Percentiles rank a stretch among this genome's conserved stretches.
phyloP scores from a whole-genome alignment of 192 early-diverging fungal species.

The Coemansia sp. region DNA sequence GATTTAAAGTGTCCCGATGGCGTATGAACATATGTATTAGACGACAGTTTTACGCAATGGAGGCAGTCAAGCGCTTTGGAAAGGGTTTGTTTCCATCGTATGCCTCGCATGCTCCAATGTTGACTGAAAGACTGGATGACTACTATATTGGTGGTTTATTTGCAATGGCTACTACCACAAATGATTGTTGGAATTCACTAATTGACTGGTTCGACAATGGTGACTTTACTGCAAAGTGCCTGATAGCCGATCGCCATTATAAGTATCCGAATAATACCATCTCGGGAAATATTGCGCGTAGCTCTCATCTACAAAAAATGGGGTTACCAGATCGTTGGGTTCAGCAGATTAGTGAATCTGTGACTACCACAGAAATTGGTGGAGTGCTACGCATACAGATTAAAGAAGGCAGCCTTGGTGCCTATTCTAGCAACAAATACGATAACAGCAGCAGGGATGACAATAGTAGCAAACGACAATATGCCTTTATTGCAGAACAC shows the following conservation, averaged over 20 bases:
- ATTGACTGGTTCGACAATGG: slow-evolving; percentile 47
- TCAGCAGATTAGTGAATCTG: slow-evolving; percentile 17
- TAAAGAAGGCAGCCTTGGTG: not conserved
- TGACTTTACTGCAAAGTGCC: slow-evolving; percentile 23
- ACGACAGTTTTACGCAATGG: slow-evolving; percentile 50
- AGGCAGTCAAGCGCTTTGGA: slow-evolving; percentile 55
- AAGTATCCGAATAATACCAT: not conserved
- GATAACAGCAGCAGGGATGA: not conserved
- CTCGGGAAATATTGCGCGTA: not conserved
- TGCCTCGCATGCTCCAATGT: slow-evolving; percentile 64
- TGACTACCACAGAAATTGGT: slow-evolving; percentile 6
- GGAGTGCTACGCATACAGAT: slow-evolving; percentile 15
- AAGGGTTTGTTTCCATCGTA: slow-evolving; percentile 40
- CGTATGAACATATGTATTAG: slow-evolving; percentile 36
- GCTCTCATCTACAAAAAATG: slow-evolving; percentile 7
- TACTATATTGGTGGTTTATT: slow-evolving; percentile 71
- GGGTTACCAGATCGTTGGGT: not conserved
- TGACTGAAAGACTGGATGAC: slow-evolving; percentile 67
- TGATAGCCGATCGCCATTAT: slow-evolving; percentile 18
- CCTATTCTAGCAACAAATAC: not conserved
- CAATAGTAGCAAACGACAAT: slow-evolving; percentile 11
- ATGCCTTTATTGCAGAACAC: slow-evolving; percentile 14
- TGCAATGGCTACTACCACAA: slow-evolving; percentile 36
- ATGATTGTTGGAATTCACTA: slow-evolving; percentile 36
- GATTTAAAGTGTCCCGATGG: slow-evolving; percentile 21